Conservation (phyloP, 192 early-diverging fungal genomes). For the Backusella sp. region DNA sequence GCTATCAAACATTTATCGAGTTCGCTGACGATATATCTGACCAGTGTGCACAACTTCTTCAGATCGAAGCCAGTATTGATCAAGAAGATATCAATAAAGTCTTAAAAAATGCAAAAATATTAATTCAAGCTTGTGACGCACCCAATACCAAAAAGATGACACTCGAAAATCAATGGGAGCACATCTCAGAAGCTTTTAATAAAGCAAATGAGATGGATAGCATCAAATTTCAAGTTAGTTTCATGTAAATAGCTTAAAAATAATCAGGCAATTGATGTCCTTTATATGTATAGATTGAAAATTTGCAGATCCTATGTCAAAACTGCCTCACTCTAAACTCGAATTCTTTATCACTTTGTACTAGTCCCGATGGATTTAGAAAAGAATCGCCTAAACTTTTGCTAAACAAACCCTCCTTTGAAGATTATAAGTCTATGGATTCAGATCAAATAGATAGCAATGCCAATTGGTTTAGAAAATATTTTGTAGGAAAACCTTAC, state of each 20-base stretch:
- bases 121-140: neutral
- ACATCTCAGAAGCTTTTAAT: neutral
- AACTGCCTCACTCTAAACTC: neutral
- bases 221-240: neutral
- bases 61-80: neutral
- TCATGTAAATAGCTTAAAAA: neutral
- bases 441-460: constrained; percentile 10
- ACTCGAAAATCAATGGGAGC: neutral
- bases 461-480: constrained; percentile 14
- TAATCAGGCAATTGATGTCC: neutral
- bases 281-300: neutral
- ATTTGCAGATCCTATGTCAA: neutral
- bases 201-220: neutral
- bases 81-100: neutral
- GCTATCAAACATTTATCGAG: neutral
- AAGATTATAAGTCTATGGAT: constrained; percentile 5
- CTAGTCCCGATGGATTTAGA: neutral
- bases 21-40: constrained; percentile 1
- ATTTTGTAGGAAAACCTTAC: constrained; percentile 18
- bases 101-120: neutral
- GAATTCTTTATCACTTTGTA: neutral
- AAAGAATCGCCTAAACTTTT: neutral
- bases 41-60: neutral
- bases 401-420: neutral
- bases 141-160: neutral